Evolutionary conservation across 169 alveolate species (phyloP).

Genomic region (Plasmodium sp.): DNA sequence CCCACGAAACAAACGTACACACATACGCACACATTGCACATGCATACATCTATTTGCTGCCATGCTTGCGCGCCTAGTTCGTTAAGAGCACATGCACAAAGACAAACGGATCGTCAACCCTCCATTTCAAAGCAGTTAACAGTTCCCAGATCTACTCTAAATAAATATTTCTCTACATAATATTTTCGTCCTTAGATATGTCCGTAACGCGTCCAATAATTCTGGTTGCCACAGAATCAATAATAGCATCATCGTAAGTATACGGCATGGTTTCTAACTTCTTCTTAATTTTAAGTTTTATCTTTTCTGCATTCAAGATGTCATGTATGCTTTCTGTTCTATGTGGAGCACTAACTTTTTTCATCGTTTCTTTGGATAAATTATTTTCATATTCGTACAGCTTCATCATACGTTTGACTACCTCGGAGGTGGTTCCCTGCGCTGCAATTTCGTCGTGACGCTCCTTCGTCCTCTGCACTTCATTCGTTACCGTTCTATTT

Average conservation of each 20-base stretch:
- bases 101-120: background rate
- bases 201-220: slow-evolving; percentile 23
- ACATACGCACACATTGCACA: background rate
- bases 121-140: background rate
- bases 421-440: slow-evolving; percentile 16
- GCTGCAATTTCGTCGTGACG: slow-evolving; percentile 24
- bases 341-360: background rate
- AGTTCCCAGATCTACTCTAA: background rate
- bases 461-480: slow-evolving; percentile 25
- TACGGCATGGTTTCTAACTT: background rate
- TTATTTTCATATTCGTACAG: slow-evolving; percentile 19
- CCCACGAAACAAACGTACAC: background rate
- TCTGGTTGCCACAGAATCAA: slow-evolving; percentile 5
- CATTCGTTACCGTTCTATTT: slow-evolving; percentile 42
- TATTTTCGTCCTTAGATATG: slow-evolving; percentile 17
- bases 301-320: background rate
- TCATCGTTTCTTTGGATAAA: slow-evolving; percentile 4
- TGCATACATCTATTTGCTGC: background rate
- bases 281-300: slow-evolving; percentile 5
- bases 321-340: background rate
- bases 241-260: background rate
- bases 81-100: background rate
- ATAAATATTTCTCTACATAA: slow-evolving; percentile 1
- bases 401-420: slow-evolving; percentile 23
- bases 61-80: background rate